Base-by-base conservation (phyloP, 139 green algal genomes). In the Chlamydomonas urium region DNA sequence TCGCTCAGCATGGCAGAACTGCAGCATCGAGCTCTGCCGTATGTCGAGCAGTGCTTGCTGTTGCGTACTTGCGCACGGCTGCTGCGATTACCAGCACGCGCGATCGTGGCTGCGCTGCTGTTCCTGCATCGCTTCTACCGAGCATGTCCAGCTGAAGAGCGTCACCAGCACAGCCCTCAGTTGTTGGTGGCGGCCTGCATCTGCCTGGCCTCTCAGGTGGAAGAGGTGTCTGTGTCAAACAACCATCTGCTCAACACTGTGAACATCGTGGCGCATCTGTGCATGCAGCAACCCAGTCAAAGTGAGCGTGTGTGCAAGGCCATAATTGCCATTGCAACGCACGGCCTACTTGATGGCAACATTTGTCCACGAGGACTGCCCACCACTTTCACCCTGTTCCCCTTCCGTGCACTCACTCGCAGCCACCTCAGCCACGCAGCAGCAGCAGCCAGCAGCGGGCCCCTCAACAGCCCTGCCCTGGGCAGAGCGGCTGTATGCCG, bases 151-250 rank as follows among this genome's bases (percentile, higher is more conserved):
- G 8, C 42, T 14, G 8, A 24, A 8, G 42, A 50, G 8, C 42
- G 10, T 24, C 14, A 14, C 42, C 10, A 50, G 14, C n/a, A n/a
- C n/a, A n/a, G n/a, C n/a, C 8, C 42, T 8, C 14, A 8, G 8
- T 24, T 14, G 42, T 14, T 50, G 10, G 42, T 50, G 42, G 42
- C 42, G 10, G 42, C 42, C 14, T 50, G 42, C 42, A 50, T 50
- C 14, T 50, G 8, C 42, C 42, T 50, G 42, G 42, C 42, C 8
- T 8, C 42, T 8, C 8, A 50, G 14, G 42, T 50, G 42, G 42
- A 50, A 14, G 42, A 61, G 50, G 50, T 61, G 19, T 61, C 50
- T 29, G 21, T 61, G 50, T 61, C 50, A 34, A 61, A 61, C 50
- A 61, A 61, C 24, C 50, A 61, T 31, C 50, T 61, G 24, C 50